Percentiles rank a stretch among this genome's conserved stretches.
Evolutionary conservation across 345 rosid species (phyloP).

Genomic region (Noccaea bulbosa): DNA sequence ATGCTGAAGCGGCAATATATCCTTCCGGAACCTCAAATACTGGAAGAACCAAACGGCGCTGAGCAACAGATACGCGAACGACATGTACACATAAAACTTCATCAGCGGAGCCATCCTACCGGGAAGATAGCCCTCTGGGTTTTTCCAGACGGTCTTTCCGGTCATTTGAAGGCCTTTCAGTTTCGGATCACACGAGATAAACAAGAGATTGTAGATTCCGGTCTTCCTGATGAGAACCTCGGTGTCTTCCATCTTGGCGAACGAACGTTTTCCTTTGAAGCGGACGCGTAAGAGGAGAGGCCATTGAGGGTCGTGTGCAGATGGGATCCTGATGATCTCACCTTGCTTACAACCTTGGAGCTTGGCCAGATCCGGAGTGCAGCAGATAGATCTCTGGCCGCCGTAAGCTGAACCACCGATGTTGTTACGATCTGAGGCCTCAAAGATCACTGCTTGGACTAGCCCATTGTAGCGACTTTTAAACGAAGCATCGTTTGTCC

Average conservation of each 20-base stretch:
- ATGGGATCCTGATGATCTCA: conserved; percentile 85
- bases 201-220: conserved; percentile 94
- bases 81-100: conserved; percentile 79
- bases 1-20: conserved; percentile 90
- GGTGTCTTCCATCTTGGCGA: conserved; percentile 50
- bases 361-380: conserved; percentile 96
- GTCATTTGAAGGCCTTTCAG: conserved; percentile 78
- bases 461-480: conserved; percentile 57
- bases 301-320: conserved; percentile 70
- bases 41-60: conserved; percentile 78
- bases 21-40: conserved; percentile 77
- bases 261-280: conserved; percentile 56
- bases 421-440: conserved; percentile 88
- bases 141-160: conserved; percentile 96
- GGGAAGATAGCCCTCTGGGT: conserved; percentile 88
- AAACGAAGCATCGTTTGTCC: conserved; percentile 47
- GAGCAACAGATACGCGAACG: conserved; percentile 71
- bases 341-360: conserved; percentile 95
- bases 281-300: conserved; percentile 69
- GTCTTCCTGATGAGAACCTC: conserved; percentile 62
- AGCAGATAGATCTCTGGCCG: conserved; percentile 95
- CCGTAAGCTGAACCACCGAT: conserved; percentile 99
- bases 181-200: conserved; percentile 83
- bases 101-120: conserved; percentile 96
- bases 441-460: conserved; percentile 86